Percentiles rank a stretch among this genome's conserved stretches.
phyloP scores from a whole-genome alignment of 2,329 filamentous ascomycete species.

The Xylaria digitata region DNA sequence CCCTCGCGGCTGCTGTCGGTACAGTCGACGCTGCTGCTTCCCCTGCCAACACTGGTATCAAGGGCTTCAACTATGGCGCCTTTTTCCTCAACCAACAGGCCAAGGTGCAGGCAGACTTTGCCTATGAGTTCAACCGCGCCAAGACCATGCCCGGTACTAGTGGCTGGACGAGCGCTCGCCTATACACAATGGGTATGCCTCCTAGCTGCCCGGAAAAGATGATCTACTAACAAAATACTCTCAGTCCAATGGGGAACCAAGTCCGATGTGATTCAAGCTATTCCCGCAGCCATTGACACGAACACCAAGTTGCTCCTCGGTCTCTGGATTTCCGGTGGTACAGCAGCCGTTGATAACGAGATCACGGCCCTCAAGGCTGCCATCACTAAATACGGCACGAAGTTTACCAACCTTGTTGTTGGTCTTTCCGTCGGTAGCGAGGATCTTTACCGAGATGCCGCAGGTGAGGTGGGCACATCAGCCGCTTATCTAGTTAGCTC shows the following conservation, averaged over 20 bases:
- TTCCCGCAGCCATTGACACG: constrained; percentile 68
- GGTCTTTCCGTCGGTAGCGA: constrained; percentile 67
- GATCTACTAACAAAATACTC: constrained; percentile 27
- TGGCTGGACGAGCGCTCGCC: constrained; percentile 49
- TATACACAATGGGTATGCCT: constrained; percentile 50
- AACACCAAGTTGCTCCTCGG: constrained; percentile 64
- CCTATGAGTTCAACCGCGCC: constrained; percentile 50
- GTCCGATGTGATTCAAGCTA: constrained; percentile 72
- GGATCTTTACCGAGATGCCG: constrained; percentile 63
- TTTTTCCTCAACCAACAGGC: constrained; percentile 51
- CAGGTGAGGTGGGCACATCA: constrained; percentile 50
- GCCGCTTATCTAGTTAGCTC: constrained; percentile 65
- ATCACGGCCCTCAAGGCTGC: constrained; percentile 62
- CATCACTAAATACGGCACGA: constrained; percentile 57
- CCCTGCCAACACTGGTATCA: constrained; percentile 39
- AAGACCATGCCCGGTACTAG: constrained; percentile 47
- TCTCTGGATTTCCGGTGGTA: constrained; percentile 58
- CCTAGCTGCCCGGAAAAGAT: not conserved
- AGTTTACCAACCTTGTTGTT: constrained; percentile 59
- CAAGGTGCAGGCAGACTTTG: constrained; percentile 48
- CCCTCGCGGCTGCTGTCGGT: constrained; percentile 45
- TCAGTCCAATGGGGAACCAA: constrained; percentile 50
- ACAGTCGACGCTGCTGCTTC: constrained; percentile 33
- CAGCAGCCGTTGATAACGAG: constrained; percentile 58
- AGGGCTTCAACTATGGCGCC: constrained; percentile 52